phyloP scores from a whole-genome alignment of 345 rosid genomes.

The Psidium friedrichsthalianum region DNA sequence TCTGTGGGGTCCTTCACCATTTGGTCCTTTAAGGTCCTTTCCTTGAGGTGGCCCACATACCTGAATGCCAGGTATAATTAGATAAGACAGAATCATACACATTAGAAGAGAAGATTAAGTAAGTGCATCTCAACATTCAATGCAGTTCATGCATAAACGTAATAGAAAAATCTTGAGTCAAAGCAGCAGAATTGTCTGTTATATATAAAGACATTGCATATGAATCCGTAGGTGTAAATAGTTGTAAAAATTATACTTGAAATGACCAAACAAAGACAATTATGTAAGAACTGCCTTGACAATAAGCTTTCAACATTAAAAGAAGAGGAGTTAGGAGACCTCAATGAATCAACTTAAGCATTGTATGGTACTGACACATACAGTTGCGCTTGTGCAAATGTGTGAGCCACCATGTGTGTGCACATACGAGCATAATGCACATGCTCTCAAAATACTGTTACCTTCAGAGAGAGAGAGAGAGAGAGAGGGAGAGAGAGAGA shows the following conservation, averaged over 20 bases:
- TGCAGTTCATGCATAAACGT: background rate
- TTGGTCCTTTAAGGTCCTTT: slow-evolving; percentile 91
- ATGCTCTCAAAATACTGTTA: background rate
- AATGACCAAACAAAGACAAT: background rate
- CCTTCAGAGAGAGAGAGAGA: background rate
- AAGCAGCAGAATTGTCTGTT: background rate
- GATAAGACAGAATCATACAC: background rate
- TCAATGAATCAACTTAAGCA: background rate
- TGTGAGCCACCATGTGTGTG: background rate
- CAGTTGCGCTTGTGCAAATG: background rate
- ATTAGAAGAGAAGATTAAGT: background rate
- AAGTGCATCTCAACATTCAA: background rate
- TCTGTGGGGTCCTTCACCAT: slow-evolving; percentile 93
- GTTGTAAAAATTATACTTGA: background rate
- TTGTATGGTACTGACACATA: background rate
- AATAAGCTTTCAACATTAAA: background rate
- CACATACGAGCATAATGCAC: background rate
- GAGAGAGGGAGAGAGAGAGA: background rate
- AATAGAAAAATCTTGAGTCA: background rate
- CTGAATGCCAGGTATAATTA: slow-evolving; percentile 15
- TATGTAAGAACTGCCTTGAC: background rate
- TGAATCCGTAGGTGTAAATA: background rate
- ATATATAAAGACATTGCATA: background rate
- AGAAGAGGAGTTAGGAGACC: background rate
- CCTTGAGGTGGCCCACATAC: slow-evolving; percentile 83